Base-by-base conservation (phyloP, 1,139 yeast genomes). In the Taiozyma sp. region DNA sequence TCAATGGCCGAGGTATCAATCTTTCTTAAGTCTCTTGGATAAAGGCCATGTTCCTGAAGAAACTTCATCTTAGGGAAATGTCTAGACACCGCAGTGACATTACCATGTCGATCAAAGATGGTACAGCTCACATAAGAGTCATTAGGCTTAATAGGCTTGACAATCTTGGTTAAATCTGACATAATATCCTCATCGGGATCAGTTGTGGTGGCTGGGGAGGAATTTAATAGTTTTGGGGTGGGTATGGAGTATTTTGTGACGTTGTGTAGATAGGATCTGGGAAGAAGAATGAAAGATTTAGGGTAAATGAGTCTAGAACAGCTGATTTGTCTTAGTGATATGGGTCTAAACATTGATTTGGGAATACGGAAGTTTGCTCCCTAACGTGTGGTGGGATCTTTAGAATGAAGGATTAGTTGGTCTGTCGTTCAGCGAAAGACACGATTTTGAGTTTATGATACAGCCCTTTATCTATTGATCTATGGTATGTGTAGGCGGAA, bases 1-100 rank as follows among this genome's bases (percentile, higher is more conserved):
- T 90, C 96, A 54, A 88, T 84, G 29, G 88, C 78, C 0, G 96
- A 88, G 8, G 95, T 85, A 68, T 93, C 99, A 50, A 95, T 85
- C 61, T 88, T 89, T 6, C 97, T 71, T 49, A 89, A 71, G 65
- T 89, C 97, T 57, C 97, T 75, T 0, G 97, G 96, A 46, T 84
- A 77, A 42, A 89, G 69, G 35, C 87, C 87, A 62, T 88, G 89
- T 54, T 86, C 83, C 52, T 81, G 76, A 16, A 95, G 72, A 52
- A 95, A 80, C 54, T 82, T 80, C 71, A 86, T 80, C 63, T 89
- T 85, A 51, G 88, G 90, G 61, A 81, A 85, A 60, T 84, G 88
- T 48, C 88, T 82, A 0, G 95, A 82, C 2, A 88, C 88, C 6
- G 85, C 86, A 1, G 80, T 73, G 45, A 88, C 86, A 51, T 80